These are phyloP conservation scores for Extremus antarcticus DNA, from an alignment of 495 filamentous ascomycete species.

Conservation along the genomic window DNA sequence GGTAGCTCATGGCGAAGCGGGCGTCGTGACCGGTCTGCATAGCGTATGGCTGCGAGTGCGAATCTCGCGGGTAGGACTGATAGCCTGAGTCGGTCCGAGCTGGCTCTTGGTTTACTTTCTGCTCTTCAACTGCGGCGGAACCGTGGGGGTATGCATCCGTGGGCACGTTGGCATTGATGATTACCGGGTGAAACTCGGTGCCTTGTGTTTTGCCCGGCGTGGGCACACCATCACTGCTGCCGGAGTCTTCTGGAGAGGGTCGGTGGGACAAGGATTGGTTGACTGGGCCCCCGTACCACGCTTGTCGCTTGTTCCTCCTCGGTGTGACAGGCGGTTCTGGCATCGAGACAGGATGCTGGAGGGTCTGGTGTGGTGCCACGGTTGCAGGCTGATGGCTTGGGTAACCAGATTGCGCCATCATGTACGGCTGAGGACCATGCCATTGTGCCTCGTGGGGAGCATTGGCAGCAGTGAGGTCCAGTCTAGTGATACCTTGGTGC, in stretches of 20 bases:
- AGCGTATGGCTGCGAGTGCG: conserved; percentile 19
- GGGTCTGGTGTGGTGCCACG: neutral
- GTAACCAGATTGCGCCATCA: conserved; percentile 10
- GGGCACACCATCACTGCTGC: conserved; percentile 58
- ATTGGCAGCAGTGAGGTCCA: conserved; percentile 56
- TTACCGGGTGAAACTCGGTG: conserved; percentile 52
- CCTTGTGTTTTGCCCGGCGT: conserved; percentile 50
- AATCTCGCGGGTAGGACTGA: conserved; percentile 10
- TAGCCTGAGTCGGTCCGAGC: conserved; percentile 10
- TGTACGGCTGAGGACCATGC: conserved; percentile 27
- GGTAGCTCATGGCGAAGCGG: conserved; percentile 20
- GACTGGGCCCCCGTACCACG: conserved; percentile 57
- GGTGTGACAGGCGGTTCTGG: conserved; percentile 39
- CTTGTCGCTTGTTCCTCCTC: conserved; percentile 52
- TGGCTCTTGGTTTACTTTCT: conserved; percentile 30
- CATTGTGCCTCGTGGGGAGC: conserved; percentile 27
- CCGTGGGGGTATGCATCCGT: conserved; percentile 42
- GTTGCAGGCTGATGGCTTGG: neutral
- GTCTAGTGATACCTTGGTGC: conserved; percentile 59
- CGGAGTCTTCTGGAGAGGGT: conserved; percentile 61
- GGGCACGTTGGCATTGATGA: conserved; percentile 53
- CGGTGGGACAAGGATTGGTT: conserved; percentile 26
- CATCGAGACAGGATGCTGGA: conserved; percentile 5
- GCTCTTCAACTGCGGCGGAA: conserved; percentile 25
- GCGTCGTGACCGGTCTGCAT: conserved; percentile 26